Base-by-base conservation (phyloP, 2,329 filamentous ascomycete genomes). In the Xylariaceae sp. region DNA sequence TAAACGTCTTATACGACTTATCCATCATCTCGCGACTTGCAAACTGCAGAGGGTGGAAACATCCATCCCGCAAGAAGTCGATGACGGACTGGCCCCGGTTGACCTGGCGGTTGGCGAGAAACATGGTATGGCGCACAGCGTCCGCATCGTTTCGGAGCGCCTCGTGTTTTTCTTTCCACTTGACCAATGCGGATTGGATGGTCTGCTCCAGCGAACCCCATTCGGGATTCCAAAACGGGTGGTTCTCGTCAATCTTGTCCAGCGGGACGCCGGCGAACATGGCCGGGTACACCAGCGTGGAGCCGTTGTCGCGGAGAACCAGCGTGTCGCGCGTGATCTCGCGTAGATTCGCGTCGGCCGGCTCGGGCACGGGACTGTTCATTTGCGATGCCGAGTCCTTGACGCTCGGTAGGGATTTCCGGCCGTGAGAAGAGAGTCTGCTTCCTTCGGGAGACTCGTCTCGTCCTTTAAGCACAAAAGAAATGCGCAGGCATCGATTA, bases 21-120 rank as follows among this genome's bases (percentile, higher is more conserved):
- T 70, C 74, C 52, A 81, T 76, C 62, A 74, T 80, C 26, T 72
- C 70, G 65, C 83, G 83, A 34, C 68, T 73, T 2, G 83, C 71
- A 7, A 83, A 73, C 64, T 84, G 80, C 54, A 79, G 82, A 0
- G 80, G 80, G 58, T 79, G 78, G 55, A 83, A 76, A 2, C 75
- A 70, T n/a, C 74, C 77, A 0, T 74, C 68, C 6, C 73, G 67
- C 4, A 83, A 67, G 53, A 80, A 83, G 44, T 77, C 72, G 35
- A 83, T 69, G n/a, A 81, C 76, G 27, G 72, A 68, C 8, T 73
- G 70, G 26, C 80, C 80, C 3, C 80, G 74, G 57, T 83, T 83
- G 47, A 82, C 75, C 59, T 83, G 80, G 1, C 80, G 74, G 4
- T 78, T 76, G 5, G 78, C 76, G 58, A 81, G 73, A 56, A 80